Evolutionary conservation across 2,329 filamentous ascomycete genomes (phyloP), one percentile per base, ranked within the genome.

Genomic region (Penicillium expansum): DNA sequence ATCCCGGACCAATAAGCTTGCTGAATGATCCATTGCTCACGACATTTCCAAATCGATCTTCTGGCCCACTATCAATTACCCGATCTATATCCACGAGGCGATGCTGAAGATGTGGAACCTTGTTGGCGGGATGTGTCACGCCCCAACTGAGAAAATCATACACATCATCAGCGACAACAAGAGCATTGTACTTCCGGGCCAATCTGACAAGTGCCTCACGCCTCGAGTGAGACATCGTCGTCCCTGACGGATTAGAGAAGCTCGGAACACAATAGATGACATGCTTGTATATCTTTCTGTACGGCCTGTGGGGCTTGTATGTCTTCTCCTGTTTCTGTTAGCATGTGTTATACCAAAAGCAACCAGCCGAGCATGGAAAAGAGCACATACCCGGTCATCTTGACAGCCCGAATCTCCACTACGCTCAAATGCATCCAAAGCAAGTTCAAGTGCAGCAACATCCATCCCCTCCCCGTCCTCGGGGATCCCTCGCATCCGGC

Each of bases 61-160:
- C 76, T 65, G 70, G 82, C 80, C 79, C n/a, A 1, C 80, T 83
- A 22, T 86, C 84, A 14, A 91, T 76, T 13, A 80, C 76, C 5
- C 83, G 76, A 71, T 95, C 91, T 52, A 95, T 78, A 69, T 95
- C 91, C 16, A 89, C 84, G 0, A 95, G 78, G 2, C 90, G 84
- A 4, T 90, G 89, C n/a, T 91, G 63, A 24, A 32, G 24, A 14
- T 4, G 13, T 7, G 13, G 7, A 41, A 1, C 7, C 2, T 2
- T 8, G 3, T 24, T 41, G 20, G 38, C 7, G 13, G 38, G 38
- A 14, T 41, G 20, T 16, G 20, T 24, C 13, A 6, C 5, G 24
- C 44, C 24, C 90, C 91, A 96, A 69, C 91, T 87, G 8, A 97
- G 79, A 62, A 92, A 88, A 70, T 96, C 92, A 71, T 97, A 96